Percentiles rank a stretch among this genome's conserved stretches.
These are phyloP conservation scores for Sungouiella thailandica DNA, from an alignment of 805 yeast genomes.

Conservation along the genomic window DNA sequence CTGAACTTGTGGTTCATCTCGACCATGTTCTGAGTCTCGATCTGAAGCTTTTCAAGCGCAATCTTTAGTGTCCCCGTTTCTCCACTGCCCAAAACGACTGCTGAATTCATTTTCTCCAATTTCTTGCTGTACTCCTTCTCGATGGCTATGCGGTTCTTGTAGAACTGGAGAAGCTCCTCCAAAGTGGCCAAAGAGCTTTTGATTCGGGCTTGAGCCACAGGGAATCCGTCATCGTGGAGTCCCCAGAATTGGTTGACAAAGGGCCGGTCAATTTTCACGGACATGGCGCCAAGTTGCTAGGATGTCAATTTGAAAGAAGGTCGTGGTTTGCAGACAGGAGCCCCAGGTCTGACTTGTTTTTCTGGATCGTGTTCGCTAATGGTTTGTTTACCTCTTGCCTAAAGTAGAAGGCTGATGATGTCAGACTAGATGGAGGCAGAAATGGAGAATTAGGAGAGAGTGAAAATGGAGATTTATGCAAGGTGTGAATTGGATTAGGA, in stretches of 20 bases:
- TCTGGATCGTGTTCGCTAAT: no score
- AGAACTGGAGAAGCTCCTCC: constrained; percentile 31
- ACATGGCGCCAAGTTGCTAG: constrained; percentile 4
- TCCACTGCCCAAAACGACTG: constrained; percentile 45
- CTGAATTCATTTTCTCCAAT: constrained; percentile 43
- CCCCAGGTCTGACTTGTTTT: background rate
- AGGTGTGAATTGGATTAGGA: no score
- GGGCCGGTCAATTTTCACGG: constrained; percentile 19
- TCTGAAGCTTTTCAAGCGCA: constrained; percentile 53
- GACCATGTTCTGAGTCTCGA: constrained; percentile 57
- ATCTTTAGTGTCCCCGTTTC: constrained; percentile 57
- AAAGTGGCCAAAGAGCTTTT: constrained; percentile 54
- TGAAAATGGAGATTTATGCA: no score
- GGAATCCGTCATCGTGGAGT: constrained; percentile 62
- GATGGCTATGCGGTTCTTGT: constrained; percentile 44
- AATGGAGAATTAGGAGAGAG: no score
- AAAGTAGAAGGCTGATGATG: constrained; percentile 3
- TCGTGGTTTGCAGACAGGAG: background rate
- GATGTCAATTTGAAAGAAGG: background rate
- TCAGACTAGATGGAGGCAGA: no score
- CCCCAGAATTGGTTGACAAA: constrained; percentile 54
- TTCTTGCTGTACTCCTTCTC: constrained; percentile 70
- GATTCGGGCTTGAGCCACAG: constrained; percentile 50
- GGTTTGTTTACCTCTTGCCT: constrained; percentile 9
- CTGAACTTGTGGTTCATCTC: constrained; percentile 53